Evolutionary conservation across 1,284 basidiomycete species (phyloP).

Genomic region (Tilletia setariae): DNA sequence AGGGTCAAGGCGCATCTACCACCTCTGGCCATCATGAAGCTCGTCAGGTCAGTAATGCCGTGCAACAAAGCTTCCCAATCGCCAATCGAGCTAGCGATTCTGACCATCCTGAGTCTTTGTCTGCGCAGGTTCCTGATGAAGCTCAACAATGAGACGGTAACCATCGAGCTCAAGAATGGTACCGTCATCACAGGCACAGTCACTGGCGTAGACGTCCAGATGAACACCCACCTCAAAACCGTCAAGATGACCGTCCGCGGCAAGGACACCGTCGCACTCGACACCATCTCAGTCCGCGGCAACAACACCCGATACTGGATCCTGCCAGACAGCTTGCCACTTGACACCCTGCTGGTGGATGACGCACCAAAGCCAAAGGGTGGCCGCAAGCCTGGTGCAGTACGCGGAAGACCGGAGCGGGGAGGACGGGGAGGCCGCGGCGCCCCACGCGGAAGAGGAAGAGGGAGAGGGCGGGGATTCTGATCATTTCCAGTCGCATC

Average conservation of each 20-base stretch:
- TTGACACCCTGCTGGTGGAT: slow-evolving; percentile 94
- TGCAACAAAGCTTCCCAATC: not conserved
- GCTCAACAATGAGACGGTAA: slow-evolving; percentile 98
- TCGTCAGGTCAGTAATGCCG: slow-evolving; percentile 50
- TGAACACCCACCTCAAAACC: slow-evolving; percentile 96
- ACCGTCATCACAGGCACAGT: slow-evolving; percentile 94
- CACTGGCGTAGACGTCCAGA: slow-evolving; percentile 62
- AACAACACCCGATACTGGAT: slow-evolving; percentile 76
- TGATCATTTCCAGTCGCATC: too few species aligned
- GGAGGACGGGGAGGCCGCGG: slow-evolving; percentile 33
- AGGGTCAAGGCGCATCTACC: slow-evolving; percentile 7
- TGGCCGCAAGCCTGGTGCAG: slow-evolving; percentile 42
- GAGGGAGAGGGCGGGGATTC: slow-evolving; percentile 31
- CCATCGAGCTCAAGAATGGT: slow-evolving; percentile 96
- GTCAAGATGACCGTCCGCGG: slow-evolving; percentile 92
- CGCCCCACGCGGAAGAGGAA: slow-evolving; percentile 33
- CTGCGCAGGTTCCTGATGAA: slow-evolving; percentile 98
- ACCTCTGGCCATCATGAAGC: slow-evolving; percentile 44
- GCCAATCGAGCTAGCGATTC: slow-evolving; percentile 2
- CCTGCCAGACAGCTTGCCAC: slow-evolving; percentile 88
- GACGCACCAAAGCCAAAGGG: slow-evolving; percentile 92
- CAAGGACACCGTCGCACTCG: slow-evolving; percentile 68
- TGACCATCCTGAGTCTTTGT: too few species aligned
- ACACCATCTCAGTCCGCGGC: slow-evolving; percentile 54
- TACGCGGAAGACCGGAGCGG: slow-evolving; percentile 24